Base-by-base conservation (phyloP, 257 asterid genomes). In the Salvia miltiorrhiza region DNA sequence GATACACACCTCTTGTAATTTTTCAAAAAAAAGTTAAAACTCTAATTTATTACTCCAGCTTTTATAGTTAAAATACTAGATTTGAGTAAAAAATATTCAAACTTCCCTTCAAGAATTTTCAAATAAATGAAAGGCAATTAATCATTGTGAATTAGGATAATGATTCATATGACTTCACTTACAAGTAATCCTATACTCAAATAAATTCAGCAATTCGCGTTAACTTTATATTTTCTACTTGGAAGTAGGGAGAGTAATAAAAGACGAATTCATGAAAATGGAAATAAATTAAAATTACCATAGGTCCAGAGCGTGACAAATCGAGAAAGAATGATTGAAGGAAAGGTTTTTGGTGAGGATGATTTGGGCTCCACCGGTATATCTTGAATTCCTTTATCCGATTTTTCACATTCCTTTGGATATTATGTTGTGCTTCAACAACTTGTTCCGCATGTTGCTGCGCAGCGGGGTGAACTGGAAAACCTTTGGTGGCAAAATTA, bases 231-330 rank as follows among this genome's bases (percentile, higher is more conserved):
- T 16, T 1, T 48, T 7, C 2, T 48, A 6, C 28, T 7, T n/a
- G n/a, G 10, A 35, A 37, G 10, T 9, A n/a, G 2, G 16, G 9
- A 39, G n/a, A n/a, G n/a, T n/a, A 17, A 30, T 5, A 16, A 8
- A 33, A n/a, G 30, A 26, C 4, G 30, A 4, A 2, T 14, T 13
- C 26, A 26, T 24, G 0, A 6, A 33, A 33, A 16, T 0, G 20
- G 3, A 20, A 35, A 19, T 37, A 10, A 54, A 50, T 9, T 17
- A 4, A 9, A 37, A 11, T 35, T 61, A 85, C 92, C 95, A 90
- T 88, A 9, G 95, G 92, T 9, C 97, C 97, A 79, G 89, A 88
- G 9, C 50, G 53, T 62, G 90, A 79, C 35, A 90, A 87, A 45
- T 90, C 82, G 0, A 90, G 73, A 37, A 70, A 85, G 76, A 16